Conservation (phyloP, 129 eudicot genomes). For the Tagetes erecta region DNA sequence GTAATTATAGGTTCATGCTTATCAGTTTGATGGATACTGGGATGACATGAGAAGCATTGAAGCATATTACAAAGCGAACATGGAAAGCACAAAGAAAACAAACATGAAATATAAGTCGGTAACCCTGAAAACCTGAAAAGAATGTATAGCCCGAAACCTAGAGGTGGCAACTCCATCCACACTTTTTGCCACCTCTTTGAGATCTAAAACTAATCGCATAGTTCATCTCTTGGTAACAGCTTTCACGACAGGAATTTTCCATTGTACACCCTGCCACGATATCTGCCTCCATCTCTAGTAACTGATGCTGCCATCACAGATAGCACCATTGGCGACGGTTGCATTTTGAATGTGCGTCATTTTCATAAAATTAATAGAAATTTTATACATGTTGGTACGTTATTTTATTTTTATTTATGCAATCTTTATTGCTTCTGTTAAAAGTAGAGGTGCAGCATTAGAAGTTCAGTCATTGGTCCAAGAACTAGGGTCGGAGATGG, state of each 20-base stretch:
- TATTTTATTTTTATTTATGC: conserved; percentile 16
- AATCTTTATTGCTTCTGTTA: conserved; percentile 16
- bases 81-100: conserved; percentile 69
- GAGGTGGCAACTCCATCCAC: conserved; percentile 6
- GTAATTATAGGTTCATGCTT: conserved; percentile 60
- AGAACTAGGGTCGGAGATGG: conserved; percentile 77
- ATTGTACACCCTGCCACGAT: conserved; percentile 74
- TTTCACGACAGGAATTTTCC: conserved; percentile 77
- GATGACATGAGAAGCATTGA: conserved; percentile 85
- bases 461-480: conserved; percentile 71
- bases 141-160: conserved; percentile 15
- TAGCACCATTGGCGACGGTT: conserved; percentile 83
- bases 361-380: background rate
- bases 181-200: background rate
- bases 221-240: conserved; percentile 52
- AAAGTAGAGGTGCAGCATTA: conserved; percentile 77
- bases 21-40: conserved; percentile 79
- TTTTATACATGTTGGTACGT: background rate
- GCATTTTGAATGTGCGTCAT: conserved; percentile 75
- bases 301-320: conserved; percentile 73
- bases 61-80: conserved; percentile 79
- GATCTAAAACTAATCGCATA: conserved; percentile 30
- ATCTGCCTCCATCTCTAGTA: conserved; percentile 79
- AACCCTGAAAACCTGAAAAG: conserved; percentile 23
- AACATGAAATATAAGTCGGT: conserved; percentile 70